Evolutionary conservation across 2,329 filamentous ascomycete genomes (phyloP).

Genomic region (Xylaria sp.): DNA sequence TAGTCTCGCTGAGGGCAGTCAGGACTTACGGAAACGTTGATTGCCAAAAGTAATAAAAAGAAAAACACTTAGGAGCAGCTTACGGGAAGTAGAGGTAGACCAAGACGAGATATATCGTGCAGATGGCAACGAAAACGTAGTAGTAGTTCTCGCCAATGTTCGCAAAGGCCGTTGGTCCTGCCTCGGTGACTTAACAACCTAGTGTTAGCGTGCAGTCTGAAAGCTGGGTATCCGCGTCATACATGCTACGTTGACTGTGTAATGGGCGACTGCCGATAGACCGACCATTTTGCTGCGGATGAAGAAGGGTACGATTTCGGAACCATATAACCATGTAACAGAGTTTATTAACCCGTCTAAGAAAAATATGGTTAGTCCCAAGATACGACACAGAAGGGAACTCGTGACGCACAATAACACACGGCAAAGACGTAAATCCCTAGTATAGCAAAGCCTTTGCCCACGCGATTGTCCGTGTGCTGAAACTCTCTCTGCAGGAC

Average conservation of each 20-base stretch:
- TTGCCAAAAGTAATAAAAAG: too few species aligned
- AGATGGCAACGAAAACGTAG: constrained; percentile 67
- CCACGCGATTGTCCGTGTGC: constrained; percentile 63
- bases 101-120: constrained; percentile 61
- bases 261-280: constrained; percentile 63
- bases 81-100: constrained; percentile 65
- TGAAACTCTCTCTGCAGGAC: constrained; percentile 69
- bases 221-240: not conserved
- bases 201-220: constrained; percentile 1
- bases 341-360: constrained; percentile 59
- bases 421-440: constrained; percentile 69
- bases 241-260: constrained; percentile 64
- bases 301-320: constrained; percentile 64
- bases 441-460: constrained; percentile 69
- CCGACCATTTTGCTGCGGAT: constrained; percentile 67
- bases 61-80: not conserved
- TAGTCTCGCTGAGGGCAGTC: constrained; percentile 54
- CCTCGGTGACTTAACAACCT: constrained; percentile 56
- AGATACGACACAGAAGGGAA: not conserved
- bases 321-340: constrained; percentile 66
- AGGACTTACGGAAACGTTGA: not conserved
- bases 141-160: constrained; percentile 70
- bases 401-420: constrained; percentile 57
- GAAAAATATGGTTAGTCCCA: not conserved
- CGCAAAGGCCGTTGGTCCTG: constrained; percentile 65